A percentile compares a stretch with the other conserved stretches of the same genome.
phyloP scores from a whole-genome alignment of 208 protist species.

The Angomonas deanei region DNA sequence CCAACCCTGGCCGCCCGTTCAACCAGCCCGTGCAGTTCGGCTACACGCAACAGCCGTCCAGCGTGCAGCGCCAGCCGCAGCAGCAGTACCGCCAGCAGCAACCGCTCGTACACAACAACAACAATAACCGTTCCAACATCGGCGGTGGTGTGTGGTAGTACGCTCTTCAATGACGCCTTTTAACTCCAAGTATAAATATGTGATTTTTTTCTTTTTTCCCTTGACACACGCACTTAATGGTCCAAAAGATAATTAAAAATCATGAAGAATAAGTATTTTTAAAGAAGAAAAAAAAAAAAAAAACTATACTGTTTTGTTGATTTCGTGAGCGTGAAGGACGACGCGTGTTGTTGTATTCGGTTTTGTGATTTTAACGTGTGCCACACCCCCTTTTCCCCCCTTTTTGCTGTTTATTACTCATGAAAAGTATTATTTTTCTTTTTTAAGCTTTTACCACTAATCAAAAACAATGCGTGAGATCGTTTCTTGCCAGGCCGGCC shows the following conservation, averaged over 20 bases:
- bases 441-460: background rate
- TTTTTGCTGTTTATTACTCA: background rate
- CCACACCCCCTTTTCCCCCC: background rate
- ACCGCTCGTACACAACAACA: background rate
- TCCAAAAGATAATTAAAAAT: background rate
- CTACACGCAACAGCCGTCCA: background rate
- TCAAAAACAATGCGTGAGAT: conserved; percentile 81
- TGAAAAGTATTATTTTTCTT: background rate
- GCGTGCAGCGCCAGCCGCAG: background rate
- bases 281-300: too few relatives aligned
- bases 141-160: conserved; percentile 4
- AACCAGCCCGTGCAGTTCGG: background rate
- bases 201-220: background rate
- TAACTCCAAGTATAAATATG: background rate
- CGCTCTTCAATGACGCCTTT: background rate
- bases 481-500: conserved; percentile 66
- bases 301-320: too few relatives aligned
- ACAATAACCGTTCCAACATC: background rate
- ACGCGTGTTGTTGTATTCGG: too few relatives aligned
- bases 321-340: too few relatives aligned
- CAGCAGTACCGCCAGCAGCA: background rate
- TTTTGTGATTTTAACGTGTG: background rate
- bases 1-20: background rate
- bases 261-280: too few relatives aligned
- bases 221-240: background rate